A percentile compares a stretch with the other conserved stretches of the same genome.
phyloP scores from a whole-genome alignment of 108 stramenopile species.

The Nitzschia putrida region DNA sequence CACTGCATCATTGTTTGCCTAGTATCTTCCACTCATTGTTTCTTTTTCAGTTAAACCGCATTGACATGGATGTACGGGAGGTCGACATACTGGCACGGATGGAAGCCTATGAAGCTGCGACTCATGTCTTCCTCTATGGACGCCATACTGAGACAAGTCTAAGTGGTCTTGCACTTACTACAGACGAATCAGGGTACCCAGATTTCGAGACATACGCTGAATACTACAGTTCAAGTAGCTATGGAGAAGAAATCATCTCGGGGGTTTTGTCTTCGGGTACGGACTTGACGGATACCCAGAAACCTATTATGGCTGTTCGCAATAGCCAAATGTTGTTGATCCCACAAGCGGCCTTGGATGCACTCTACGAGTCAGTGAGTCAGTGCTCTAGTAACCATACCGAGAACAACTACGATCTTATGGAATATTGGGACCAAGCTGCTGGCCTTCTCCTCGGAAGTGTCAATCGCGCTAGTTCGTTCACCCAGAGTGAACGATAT shows the following conservation, averaged over 20 bases:
- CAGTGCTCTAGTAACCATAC: not conserved
- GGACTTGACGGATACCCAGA: slow-evolving; percentile 31
- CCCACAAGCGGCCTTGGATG: slow-evolving; percentile 49
- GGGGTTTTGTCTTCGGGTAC: slow-evolving; percentile 15
- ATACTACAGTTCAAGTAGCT: slow-evolving; percentile 42
- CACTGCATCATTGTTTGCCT: not conserved
- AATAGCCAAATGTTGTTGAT: slow-evolving; percentile 55
- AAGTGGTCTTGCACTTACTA: slow-evolving; percentile 40
- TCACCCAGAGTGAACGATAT: slow-evolving; percentile 43
- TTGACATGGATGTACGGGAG: slow-evolving; percentile 66
- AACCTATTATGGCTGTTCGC: slow-evolving; percentile 41
- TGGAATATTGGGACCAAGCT: slow-evolving; percentile 44
- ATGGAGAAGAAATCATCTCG: slow-evolving; percentile 59
- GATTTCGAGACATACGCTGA: slow-evolving; percentile 46
- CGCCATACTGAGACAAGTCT: slow-evolving; percentile 35
- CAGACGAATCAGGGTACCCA: slow-evolving; percentile 51
- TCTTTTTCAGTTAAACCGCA: no score
- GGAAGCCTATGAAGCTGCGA: slow-evolving; percentile 57
- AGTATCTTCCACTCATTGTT: not conserved
- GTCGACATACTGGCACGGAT: slow-evolving; percentile 54
- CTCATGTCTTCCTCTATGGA: slow-evolving; percentile 56
- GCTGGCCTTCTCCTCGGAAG: slow-evolving; percentile 61
- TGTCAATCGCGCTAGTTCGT: slow-evolving; percentile 32
- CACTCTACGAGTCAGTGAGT: slow-evolving; percentile 37
- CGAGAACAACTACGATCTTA: slow-evolving; percentile 5